phyloP scores from a whole-genome alignment of 495 filamentous ascomycete genomes.

The Penicillium fimorum region DNA sequence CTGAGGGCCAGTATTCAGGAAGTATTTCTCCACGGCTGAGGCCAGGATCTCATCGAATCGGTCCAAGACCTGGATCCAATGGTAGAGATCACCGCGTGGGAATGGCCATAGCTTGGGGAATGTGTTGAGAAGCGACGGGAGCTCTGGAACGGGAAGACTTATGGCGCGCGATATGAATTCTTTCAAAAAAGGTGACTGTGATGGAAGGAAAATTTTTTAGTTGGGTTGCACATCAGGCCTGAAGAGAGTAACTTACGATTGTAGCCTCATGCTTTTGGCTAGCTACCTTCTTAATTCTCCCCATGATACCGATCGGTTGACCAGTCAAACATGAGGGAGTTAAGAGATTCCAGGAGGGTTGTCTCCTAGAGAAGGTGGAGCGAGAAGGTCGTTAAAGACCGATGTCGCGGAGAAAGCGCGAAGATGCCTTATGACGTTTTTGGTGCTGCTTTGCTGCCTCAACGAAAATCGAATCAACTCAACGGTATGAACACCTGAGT shows the following conservation, averaged over 20 bases:
- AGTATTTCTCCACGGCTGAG: conserved; percentile 76
- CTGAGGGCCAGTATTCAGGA: conserved; percentile 77
- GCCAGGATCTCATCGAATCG: conserved; percentile 89
- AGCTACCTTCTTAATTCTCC: conserved; percentile 95
- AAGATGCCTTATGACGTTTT: conserved; percentile 49
- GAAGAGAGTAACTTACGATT: conserved; percentile 61
- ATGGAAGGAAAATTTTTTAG: conserved; percentile 30
- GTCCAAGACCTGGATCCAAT: conserved; percentile 95
- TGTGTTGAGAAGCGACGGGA: conserved; percentile 70
- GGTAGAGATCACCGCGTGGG: conserved; percentile 94
- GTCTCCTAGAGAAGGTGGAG: conserved; percentile 33
- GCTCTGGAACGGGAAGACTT: conserved; percentile 66
- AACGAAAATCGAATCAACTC: conserved; percentile 29
- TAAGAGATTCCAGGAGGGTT: conserved; percentile 28
- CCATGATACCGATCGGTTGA: conserved; percentile 58
- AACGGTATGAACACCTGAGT: conserved; percentile 9
- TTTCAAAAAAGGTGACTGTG: conserved; percentile 80
- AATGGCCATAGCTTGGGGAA: conserved; percentile 93
- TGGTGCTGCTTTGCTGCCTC: conserved; percentile 32
- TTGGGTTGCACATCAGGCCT: conserved; percentile 18
- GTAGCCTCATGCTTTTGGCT: conserved; percentile 91
- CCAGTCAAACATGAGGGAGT: conserved; percentile 50
- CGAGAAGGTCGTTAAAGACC: conserved; percentile 32
- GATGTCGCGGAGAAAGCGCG: conserved; percentile 39
- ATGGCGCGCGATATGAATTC: conserved; percentile 70